Percentiles rank a stretch among this genome's conserved stretches.
These are phyloP conservation scores for Thelonectria discophora DNA, from an alignment of 2,329 filamentous ascomycete species.

Conservation along the genomic window DNA sequence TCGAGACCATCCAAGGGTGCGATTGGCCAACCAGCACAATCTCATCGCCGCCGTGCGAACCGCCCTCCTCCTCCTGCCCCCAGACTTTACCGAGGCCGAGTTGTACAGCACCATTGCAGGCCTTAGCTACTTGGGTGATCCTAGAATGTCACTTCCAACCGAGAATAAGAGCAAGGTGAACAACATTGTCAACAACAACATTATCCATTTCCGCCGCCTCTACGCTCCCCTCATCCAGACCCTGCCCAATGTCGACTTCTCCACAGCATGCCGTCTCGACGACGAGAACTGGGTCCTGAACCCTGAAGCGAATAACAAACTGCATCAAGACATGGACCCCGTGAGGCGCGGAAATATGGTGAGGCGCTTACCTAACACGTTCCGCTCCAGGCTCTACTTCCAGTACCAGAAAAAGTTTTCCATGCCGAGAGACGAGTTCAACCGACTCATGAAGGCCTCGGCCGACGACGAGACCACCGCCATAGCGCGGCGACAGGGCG, in stretches of 20 bases:
- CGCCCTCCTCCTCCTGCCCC: slow-evolving; percentile 84
- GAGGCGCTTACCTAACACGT: slow-evolving; percentile 83
- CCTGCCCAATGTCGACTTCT: slow-evolving; percentile 86
- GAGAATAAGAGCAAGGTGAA: slow-evolving; percentile 92
- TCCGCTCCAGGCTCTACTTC: slow-evolving; percentile 91
- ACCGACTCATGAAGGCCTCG: slow-evolving; percentile 81
- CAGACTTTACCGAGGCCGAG: slow-evolving; percentile 84
- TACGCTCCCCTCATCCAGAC: slow-evolving; percentile 91
- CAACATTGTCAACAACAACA: slow-evolving; percentile 93
- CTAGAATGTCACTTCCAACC: slow-evolving; percentile 90
- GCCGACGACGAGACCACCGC: slow-evolving; percentile 74
- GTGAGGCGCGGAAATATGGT: slow-evolving; percentile 95
- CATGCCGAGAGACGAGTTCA: slow-evolving; percentile 85
- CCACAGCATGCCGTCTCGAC: slow-evolving; percentile 58
- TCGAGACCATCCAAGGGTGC: slow-evolving; percentile 89
- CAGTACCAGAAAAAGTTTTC: slow-evolving; percentile 91
- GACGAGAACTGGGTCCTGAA: slow-evolving; percentile 53
- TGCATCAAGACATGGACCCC: slow-evolving; percentile 93
- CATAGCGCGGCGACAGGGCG: slow-evolving; percentile 79
- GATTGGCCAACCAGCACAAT: slow-evolving; percentile 95
- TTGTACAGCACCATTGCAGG: slow-evolving; percentile 92
- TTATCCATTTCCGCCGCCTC: slow-evolving; percentile 88
- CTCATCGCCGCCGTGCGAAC: slow-evolving; percentile 90
- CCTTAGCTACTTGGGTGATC: slow-evolving; percentile 93
- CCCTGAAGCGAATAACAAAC: slow-evolving; percentile 66